Conservation (phyloP, 1,139 yeast genomes). For the Protomyces inundatus region DNA sequence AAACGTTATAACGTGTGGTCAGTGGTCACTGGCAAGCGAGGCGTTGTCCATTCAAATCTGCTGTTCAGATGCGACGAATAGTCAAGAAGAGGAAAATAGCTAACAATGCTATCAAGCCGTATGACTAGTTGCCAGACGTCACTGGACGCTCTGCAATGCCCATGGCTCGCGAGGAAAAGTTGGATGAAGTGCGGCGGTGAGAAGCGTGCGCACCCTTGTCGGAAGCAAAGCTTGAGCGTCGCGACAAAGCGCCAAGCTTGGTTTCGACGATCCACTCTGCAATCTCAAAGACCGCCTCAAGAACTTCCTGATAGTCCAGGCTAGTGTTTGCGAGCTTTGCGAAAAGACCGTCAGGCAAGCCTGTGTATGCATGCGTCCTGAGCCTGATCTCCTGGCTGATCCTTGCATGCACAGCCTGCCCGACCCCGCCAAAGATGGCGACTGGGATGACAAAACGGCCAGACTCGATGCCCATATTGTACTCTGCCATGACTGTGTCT, state of each 20-base stretch:
- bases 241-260: conserved; percentile 5
- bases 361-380: conserved; percentile 8
- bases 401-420: conserved; percentile 3
- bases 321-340: neutral
- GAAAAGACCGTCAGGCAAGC: conserved; percentile 16
- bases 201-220: neutral
- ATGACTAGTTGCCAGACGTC: too few species aligned
- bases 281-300: conserved; percentile 3
- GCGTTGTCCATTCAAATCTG: too few species aligned
- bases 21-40: neutral
- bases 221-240: conserved; percentile 9
- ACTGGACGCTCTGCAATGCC: neutral
- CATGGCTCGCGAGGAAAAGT: neutral
- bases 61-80: too few species aligned
- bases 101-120: too few species aligned
- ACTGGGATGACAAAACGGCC: conserved; percentile 14
- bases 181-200: neutral
- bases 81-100: too few species aligned
- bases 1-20: neutral
- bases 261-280: conserved; percentile 18
- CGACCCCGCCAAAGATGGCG: conserved; percentile 12
- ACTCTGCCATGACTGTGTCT: conserved; percentile 13
- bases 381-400: conserved; percentile 1
- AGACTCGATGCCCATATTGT: conserved; percentile 2
- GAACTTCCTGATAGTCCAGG: neutral